Evolutionary conservation across 768 basidiomycete species (phyloP), one percentile per base, ranked within the genome.

Genomic region (Stropharia rugosoannulata): DNA sequence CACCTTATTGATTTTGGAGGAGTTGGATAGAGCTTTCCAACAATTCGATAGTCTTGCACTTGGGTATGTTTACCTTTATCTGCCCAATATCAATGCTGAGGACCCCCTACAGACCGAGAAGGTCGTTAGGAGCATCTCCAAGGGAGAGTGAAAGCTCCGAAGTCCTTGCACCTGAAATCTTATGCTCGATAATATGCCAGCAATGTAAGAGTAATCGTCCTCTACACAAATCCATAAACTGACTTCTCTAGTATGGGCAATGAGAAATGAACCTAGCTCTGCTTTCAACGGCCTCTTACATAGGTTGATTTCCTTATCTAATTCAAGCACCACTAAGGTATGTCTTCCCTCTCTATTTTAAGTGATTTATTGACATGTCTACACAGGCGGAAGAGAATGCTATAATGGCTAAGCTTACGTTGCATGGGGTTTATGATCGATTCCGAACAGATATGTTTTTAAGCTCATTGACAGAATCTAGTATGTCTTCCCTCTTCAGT

Each of bases 381-480:
- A 38, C 46, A 12, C 54, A 95, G 90, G 86, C 86, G 9, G 88
- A 92, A 65, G 86, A 92, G 64, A 82, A 83, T 61, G 78, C 81
- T 3, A 72, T 97, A 0, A 78, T 91, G 65, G 95, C 88, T 0
- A 86, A 83, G 59, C 72, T 96, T n/a, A 86, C 85, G 0, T 71
- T 98, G 27, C 84, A 90, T 50, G 82, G 86, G 25, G 89, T 89
- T 1, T 86, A 95, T 61, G 79, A 80, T 37, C 85, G 84, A 6
- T 93, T 96, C 75, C 83, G 83, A 32, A 79, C 84, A 0, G 95
- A 98, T 66, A 90, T 97, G 75, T 90, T 95, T 67, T 75, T 97
- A 55, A 94, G 88, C 64, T 95, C 95, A 15, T 73, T 98, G 19
- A 82, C 88, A 0, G 96, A 98, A 67, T 96, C 96, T 1, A 87